Base-by-base conservation (phyloP, 2,329 filamentous ascomycete genomes). In the Zymoseptoria pseudotritici region DNA sequence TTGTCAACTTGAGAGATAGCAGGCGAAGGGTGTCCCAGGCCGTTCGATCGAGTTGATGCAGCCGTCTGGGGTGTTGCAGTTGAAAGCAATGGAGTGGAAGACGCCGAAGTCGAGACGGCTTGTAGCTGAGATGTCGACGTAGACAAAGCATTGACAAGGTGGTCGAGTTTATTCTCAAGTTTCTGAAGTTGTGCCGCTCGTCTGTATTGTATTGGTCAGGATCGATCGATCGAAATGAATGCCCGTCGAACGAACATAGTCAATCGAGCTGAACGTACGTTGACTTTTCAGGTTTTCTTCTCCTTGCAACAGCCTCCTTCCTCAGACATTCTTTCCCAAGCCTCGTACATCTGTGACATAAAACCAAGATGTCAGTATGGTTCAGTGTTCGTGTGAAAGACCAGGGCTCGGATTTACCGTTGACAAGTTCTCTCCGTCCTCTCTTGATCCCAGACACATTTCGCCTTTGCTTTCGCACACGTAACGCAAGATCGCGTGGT, bases 381-480 rank as follows among this genome's bases (percentile, higher is more conserved):
- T 26, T 10, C 21, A 29, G 36, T 5, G 31, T 54, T 22, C 24
- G 26, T 31, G 11, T 10, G 29, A 50, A 20, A 2, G 26, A 55
- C 24, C 20, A 13, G 7, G 26, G 21, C 20, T 13, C 17, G 17
- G 29, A 26, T 46, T 58, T 65, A 68, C 67, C 70, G 60, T 56
- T 70, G 69, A 60, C 70, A 72, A 24, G 64, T 53, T 10, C 63
- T 55, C 21, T 65, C 56, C 36, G 36, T 46, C 36, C 36, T 46
- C 17, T 67, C 66, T 11, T 61, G 50, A 19, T 57, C 50, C 20
- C 67, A 56, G n/a, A 70, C 69, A 64, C 70, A 72, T 56, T 71
- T 71, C n/a, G 70, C 70, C 61, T 72, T 72, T 11, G 70, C 70
- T 56, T 71, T 72, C 19, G 65, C 62, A 57, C 70, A 72, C 55